These are phyloP conservation scores for Cordyceps pruinosa DNA, from an alignment of 2,329 filamentous ascomycete genomes.

Conservation along the genomic window DNA sequence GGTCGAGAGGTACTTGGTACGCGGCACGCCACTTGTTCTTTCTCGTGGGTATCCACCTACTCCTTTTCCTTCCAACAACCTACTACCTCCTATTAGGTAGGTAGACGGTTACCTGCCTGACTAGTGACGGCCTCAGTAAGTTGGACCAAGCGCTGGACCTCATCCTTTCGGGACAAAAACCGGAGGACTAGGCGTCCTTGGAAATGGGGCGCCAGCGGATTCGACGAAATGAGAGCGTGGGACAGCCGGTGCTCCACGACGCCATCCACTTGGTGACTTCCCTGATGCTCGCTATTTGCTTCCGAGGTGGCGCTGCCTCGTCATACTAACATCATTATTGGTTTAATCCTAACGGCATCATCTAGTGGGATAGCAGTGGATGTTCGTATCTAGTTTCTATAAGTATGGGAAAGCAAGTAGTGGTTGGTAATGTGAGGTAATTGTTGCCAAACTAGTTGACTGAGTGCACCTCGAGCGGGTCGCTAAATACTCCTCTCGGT, in stretches of 20 bases:
- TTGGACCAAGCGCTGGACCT: constrained; percentile 1
- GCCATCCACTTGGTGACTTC: background rate
- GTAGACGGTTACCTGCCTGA: background rate
- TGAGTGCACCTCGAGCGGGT: too few relatives aligned
- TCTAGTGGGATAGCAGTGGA: background rate
- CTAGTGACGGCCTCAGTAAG: background rate
- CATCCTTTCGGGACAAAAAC: constrained; percentile 10
- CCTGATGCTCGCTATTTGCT: constrained; percentile 5
- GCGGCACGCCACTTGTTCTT: too few relatives aligned
- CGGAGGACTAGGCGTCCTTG: constrained; percentile 7
- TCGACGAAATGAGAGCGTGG: constrained; percentile 11
- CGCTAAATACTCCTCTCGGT: too few relatives aligned
- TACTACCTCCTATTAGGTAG: too few relatives aligned
- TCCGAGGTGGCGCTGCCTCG: constrained; percentile 8
- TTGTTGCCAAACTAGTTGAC: background rate
- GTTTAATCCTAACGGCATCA: background rate
- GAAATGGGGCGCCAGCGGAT: constrained; percentile 7
- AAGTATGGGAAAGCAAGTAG: too few relatives aligned
- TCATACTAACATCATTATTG: constrained; percentile 5
- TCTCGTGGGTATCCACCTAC: background rate
- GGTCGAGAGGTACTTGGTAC: background rate
- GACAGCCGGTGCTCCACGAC: constrained; percentile 6
- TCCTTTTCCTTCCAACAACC: background rate
- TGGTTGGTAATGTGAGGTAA: background rate
- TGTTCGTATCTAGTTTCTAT: background rate